These are phyloP conservation scores for Inonotus obliquus DNA, from an alignment of 1,284 basidiomycete genomes.

Conservation along the genomic window DNA sequence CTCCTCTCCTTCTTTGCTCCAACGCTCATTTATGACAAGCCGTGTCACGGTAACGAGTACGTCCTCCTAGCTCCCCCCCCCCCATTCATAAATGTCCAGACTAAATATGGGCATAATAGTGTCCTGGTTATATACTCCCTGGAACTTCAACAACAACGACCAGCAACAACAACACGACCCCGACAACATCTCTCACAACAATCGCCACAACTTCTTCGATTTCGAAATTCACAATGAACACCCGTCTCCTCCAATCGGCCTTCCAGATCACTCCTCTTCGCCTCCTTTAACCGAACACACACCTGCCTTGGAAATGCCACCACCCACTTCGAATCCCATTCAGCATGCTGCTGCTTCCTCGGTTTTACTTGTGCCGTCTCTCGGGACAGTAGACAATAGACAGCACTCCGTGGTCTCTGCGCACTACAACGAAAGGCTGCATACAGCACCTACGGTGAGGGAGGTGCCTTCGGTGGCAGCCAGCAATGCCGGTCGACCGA, in stretches of 20 bases:
- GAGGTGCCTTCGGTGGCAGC: neutral
- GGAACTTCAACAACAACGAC: slow-evolving; percentile 7
- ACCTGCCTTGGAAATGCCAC: neutral
- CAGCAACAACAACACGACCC: slow-evolving; percentile 1
- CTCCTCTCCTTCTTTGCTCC: neutral
- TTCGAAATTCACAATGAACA: neutral
- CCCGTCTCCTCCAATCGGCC: neutral
- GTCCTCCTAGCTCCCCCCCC: slow-evolving; percentile 2
- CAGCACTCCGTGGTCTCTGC: slow-evolving; percentile 4
- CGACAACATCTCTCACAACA: slow-evolving; percentile 15
- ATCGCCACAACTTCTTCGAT: slow-evolving; percentile 8
- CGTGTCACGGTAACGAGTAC: slow-evolving; percentile 11
- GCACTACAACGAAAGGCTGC: neutral
- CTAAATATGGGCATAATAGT: slow-evolving; percentile 20
- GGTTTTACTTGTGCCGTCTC: neutral
- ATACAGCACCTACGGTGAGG: neutral
- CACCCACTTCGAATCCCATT: neutral
- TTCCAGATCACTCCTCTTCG: neutral
- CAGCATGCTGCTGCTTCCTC: neutral
- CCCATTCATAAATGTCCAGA: slow-evolving; percentile 3
- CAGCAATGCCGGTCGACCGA: neutral
- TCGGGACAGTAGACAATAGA: neutral
- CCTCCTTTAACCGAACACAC: neutral
- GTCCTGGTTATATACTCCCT: slow-evolving; percentile 17
- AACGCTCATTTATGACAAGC: slow-evolving; percentile 13